Conservation (phyloP, 441 rosid genomes). For the Cnidoscolus chayamansa region DNA sequence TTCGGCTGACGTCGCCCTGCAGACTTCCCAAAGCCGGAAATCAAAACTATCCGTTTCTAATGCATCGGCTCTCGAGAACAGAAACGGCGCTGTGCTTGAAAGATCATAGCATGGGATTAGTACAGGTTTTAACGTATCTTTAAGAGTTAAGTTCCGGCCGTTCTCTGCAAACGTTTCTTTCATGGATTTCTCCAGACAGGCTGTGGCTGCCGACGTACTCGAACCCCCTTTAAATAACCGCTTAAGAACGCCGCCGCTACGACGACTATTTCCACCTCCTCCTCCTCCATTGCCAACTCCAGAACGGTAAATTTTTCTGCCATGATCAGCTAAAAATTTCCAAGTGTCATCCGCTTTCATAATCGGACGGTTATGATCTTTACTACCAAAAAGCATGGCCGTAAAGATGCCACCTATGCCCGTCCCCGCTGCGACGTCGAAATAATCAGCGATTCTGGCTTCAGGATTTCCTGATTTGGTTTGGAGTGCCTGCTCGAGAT, state of each 20-base stretch:
- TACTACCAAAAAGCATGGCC: constrained; percentile 78
- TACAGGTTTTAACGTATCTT: constrained; percentile 86
- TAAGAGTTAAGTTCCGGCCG: constrained; percentile 53
- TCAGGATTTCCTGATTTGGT: constrained; percentile 80
- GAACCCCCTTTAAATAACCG: constrained; percentile 45
- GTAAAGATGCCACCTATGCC: constrained; percentile 88
- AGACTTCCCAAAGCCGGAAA: constrained; percentile 81
- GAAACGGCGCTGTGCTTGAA: constrained; percentile 72
- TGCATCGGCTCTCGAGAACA: constrained; percentile 94
- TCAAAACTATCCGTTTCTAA: constrained; percentile 78
- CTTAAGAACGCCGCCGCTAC: constrained; percentile 39
- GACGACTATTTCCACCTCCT: constrained; percentile 22
- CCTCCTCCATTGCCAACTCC: constrained; percentile 12
- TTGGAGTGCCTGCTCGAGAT: constrained; percentile 66
- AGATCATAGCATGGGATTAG: constrained; percentile 88
- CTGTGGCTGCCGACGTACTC: constrained; percentile 39
- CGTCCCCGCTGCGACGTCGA: constrained; percentile 88
- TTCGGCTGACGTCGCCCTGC: constrained; percentile 86
- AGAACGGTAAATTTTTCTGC: constrained; percentile 52
- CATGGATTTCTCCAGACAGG: constrained; percentile 56
- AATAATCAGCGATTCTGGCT: constrained; percentile 81
- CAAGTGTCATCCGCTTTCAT: constrained; percentile 80
- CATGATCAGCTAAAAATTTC: constrained; percentile 69
- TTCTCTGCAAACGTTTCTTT: constrained; percentile 58
- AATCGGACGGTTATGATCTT: constrained; percentile 64